Conservation (phyloP, 2,329 filamentous ascomycete species). For the Sphaerulina vaccinii region DNA sequence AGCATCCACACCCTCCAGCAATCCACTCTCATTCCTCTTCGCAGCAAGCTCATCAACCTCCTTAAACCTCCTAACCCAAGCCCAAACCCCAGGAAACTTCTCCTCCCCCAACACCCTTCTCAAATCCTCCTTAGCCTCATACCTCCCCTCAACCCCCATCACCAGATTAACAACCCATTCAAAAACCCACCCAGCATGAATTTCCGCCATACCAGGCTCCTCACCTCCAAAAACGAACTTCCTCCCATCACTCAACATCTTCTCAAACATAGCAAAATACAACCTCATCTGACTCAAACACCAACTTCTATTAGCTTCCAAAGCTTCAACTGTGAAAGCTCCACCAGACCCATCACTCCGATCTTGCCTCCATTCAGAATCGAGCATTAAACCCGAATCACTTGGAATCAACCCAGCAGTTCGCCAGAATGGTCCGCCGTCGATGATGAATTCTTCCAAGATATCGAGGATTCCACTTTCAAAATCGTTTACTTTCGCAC, state of each 20-base stretch:
- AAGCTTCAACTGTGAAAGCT: slow-evolving; percentile 14
- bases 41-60: slow-evolving; percentile 9
- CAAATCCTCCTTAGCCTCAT: slow-evolving; percentile 16
- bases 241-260: slow-evolving; percentile 25
- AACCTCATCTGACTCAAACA: slow-evolving; percentile 22
- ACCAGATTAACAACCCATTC: slow-evolving; percentile 23
- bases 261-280: slow-evolving; percentile 25
- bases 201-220: slow-evolving; percentile 22
- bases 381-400: slow-evolving; percentile 15
- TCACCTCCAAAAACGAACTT: slow-evolving; percentile 23
- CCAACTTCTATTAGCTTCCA: slow-evolving; percentile 15
- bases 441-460: slow-evolving; percentile 23
- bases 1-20: slow-evolving; percentile 17
- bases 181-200: slow-evolving; percentile 24
- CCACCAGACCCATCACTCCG: slow-evolving; percentile 20
- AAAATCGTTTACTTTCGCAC: slow-evolving; percentile 15
- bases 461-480: slow-evolving; percentile 20
- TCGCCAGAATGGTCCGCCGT: slow-evolving; percentile 22
- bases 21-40: slow-evolving; percentile 2
- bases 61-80: slow-evolving; percentile 22
- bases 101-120: slow-evolving; percentile 9
- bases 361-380: slow-evolving; percentile 24
- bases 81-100: slow-evolving; percentile 19
- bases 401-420: slow-evolving; percentile 19
- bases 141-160: slow-evolving; percentile 6